Base-by-base conservation (phyloP, 306 rosid genomes). In the Alnus glutinosa region DNA sequence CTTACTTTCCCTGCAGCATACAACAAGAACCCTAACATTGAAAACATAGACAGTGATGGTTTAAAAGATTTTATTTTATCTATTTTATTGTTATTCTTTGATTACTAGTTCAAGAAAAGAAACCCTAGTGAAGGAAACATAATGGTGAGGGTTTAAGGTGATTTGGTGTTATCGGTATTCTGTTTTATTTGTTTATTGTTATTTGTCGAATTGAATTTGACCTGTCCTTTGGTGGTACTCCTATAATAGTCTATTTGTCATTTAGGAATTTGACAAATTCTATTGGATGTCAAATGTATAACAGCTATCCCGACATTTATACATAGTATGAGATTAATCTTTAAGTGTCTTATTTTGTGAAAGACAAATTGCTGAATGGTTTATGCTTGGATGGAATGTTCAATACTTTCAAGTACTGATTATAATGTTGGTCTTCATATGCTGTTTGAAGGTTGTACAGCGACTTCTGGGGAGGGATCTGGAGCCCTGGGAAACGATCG, bases 401-500 rank as follows among this genome's bases (percentile, higher is more conserved):
- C 13, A 30, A 7, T 44, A 7, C 2, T 3, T 75, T 52, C 75
- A 49, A 28, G 10, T 75, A 18, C 34, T 75, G 55, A 63, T 55
- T 58, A 59, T 30, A 34, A 23, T 55, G 44, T 30, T 75, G 39
- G 58, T 47, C 47, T 66, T 73, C 74, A 62, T 49, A 55, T 86
- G 58, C 70, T 76, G 70, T 76, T 79, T 57, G 32, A 39, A 96
- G 99, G 94, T 55, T 87, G 97, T 55, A 70, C 92, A 96, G 82
- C 73, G 86, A 49, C 79, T 93, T 67, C 84, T 96, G 55, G 89
- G 86, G 61, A 88, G 99, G 72, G 99, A 96, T 19, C 86, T 96
- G 34, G 98, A 93, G 79, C 91, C 98, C 2, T 93, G 98, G 98
- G 99, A 96, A 89, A 91, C 98, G 71, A 90, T 96, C 70, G 85